Evolutionary conservation across 2,329 filamentous ascomycete species (phyloP).

Genomic region (Calonectria pseudoturangicola): DNA sequence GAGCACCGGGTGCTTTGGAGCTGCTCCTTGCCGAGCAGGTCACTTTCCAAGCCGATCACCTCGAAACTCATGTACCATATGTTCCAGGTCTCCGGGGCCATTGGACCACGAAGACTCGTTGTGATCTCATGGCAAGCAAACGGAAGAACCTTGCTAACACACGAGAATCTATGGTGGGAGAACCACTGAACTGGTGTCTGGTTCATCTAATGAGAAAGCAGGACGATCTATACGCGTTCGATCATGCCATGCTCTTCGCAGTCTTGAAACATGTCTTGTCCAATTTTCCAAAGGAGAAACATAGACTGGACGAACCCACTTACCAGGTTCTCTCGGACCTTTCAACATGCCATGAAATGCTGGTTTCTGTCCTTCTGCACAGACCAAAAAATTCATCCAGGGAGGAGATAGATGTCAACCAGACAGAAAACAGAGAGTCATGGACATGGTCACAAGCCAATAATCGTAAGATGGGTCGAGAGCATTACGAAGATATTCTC

Average conservation of each 20-base stretch:
- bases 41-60: not conserved
- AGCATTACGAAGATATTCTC: not conserved
- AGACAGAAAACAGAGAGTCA: not conserved
- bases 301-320: not conserved
- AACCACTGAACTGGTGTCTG: not conserved
- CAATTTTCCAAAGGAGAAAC: not conserved
- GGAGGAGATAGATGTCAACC: not conserved
- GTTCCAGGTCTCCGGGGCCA: not conserved
- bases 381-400: not conserved
- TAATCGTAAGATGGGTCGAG: not conserved
- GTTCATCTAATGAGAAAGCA: not conserved
- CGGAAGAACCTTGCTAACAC: not conserved
- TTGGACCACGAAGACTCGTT: not conserved
- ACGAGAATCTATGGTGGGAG: not conserved
- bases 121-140: not conserved
- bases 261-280: not conserved
- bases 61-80: not conserved
- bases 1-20: not conserved
- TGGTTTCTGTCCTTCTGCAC: constrained; percentile 6
- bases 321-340: not conserved
- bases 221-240: not conserved
- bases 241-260: not conserved
- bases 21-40: not conserved
- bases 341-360: not conserved
- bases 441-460: not conserved